Percentiles rank a stretch among this genome's conserved stretches.
Evolutionary conservation across 495 filamentous ascomycete genomes (phyloP).

Genomic region (Trichocladium uniseriatum): DNA sequence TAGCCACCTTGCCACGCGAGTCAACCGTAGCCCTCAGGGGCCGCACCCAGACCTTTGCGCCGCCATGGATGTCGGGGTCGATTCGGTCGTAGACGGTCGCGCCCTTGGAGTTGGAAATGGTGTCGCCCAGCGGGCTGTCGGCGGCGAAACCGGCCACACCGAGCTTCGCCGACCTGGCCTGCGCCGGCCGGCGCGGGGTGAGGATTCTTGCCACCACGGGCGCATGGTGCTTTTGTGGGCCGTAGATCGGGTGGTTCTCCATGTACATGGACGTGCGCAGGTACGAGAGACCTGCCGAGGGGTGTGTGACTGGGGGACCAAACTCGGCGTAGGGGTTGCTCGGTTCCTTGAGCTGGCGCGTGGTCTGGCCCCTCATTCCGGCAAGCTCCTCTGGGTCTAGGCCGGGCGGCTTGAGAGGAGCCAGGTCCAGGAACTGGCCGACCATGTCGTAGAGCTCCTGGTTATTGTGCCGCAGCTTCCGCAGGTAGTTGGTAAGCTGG

Average conservation of each 20-base stretch:
- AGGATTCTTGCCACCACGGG: slow-evolving; percentile 65
- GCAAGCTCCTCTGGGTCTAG: too few species aligned
- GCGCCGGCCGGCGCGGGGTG: slow-evolving; percentile 34
- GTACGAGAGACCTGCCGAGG: slow-evolving; percentile 84
- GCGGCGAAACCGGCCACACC: slow-evolving; percentile 45
- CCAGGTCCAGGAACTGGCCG: slow-evolving; percentile 48
- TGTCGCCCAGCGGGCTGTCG: slow-evolving; percentile 21
- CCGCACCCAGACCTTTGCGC: slow-evolving; percentile 56
- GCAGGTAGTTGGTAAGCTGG: slow-evolving; percentile 52
- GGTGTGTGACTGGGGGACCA: slow-evolving; percentile 78
- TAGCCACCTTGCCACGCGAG: slow-evolving; percentile 47
- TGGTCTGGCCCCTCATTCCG: too few species aligned
- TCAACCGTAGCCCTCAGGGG: slow-evolving; percentile 48
- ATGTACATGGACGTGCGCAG: slow-evolving; percentile 58
- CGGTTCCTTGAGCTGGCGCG: neutral
- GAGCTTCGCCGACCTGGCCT: slow-evolving; percentile 15
- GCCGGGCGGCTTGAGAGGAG: slow-evolving; percentile 25
- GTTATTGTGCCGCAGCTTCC: slow-evolving; percentile 45
- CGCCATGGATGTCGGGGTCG: slow-evolving; percentile 53
- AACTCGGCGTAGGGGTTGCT: slow-evolving; percentile 43
- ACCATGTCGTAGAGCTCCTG: slow-evolving; percentile 39
- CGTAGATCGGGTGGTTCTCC: slow-evolving; percentile 73
- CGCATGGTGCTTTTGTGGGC: slow-evolving; percentile 55
- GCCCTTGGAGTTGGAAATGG: slow-evolving; percentile 19
- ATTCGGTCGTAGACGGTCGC: slow-evolving; percentile 31